phyloP scores from a whole-genome alignment of 2,329 filamentous ascomycete genomes.

The Fusarium proliferatum region DNA sequence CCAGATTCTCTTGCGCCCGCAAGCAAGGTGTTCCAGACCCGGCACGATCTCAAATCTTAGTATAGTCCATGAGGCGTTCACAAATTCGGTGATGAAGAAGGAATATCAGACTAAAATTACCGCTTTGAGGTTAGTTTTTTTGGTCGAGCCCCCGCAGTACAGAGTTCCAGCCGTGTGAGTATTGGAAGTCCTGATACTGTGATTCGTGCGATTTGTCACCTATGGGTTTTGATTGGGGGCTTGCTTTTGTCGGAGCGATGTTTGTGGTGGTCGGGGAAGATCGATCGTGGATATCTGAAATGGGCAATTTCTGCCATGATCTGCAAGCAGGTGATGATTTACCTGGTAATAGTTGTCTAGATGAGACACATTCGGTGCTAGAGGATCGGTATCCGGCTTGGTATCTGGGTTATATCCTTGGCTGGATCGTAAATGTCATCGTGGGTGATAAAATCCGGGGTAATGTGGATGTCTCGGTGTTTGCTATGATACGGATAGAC shows the following conservation, averaged over 20 bases:
- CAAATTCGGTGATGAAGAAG: not conserved
- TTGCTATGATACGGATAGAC: not conserved
- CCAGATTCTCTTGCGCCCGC: conserved; percentile 19
- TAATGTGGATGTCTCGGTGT: not conserved
- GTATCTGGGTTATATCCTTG: not conserved
- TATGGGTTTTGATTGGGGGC: not conserved
- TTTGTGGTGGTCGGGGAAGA: not conserved
- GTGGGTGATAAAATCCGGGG: not conserved
- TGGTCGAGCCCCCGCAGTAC: not conserved
- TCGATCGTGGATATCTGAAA: not conserved
- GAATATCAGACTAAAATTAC: conserved; percentile 6
- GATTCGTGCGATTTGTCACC: not conserved
- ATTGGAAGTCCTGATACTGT: not conserved
- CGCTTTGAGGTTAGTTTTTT: not conserved
- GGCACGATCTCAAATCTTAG: not conserved
- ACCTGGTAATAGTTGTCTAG: not conserved
- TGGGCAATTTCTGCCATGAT: conserved; percentile 1
- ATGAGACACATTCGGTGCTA: fast-evolving
- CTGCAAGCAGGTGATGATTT: not conserved
- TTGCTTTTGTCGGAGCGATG: not conserved
- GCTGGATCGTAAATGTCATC: not conserved
- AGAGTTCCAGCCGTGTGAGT: not conserved
- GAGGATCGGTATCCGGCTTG: not conserved
- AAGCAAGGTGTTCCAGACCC: not conserved
- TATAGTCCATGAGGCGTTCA: not conserved